Conservation (phyloP, 306 rosid species). For the Glycine soja region DNA sequence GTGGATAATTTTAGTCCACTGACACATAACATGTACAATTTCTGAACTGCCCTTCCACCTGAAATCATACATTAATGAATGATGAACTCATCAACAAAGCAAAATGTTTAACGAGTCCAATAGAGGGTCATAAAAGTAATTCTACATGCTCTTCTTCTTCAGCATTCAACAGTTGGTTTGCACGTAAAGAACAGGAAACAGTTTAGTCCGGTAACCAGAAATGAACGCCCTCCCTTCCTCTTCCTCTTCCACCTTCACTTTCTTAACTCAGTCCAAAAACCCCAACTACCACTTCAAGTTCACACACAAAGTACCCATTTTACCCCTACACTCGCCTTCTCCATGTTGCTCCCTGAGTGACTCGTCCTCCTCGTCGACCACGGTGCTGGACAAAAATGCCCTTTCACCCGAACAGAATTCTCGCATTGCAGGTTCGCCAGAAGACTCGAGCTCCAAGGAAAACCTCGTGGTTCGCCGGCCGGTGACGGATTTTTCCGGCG, state of each 20-base stretch:
- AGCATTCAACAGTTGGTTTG: conserved; percentile 36
- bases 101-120: neutral
- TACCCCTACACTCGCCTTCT: conserved; percentile 54
- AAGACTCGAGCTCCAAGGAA: conserved; percentile 43
- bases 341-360: conserved; percentile 64
- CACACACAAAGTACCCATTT: conserved; percentile 56
- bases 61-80: neutral
- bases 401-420: conserved; percentile 38
- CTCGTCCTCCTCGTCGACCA: conserved; percentile 53
- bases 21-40: neutral
- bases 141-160: conserved; percentile 1
- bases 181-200: conserved; percentile 38
- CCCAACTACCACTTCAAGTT: conserved; percentile 54
- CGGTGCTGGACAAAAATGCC: conserved; percentile 52
- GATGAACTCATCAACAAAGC: neutral
- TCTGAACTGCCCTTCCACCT: conserved; percentile 38
- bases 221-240: conserved; percentile 66
- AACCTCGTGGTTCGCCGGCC: conserved; percentile 82
- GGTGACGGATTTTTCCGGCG: conserved; percentile 60
- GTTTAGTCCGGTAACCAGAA: conserved; percentile 56
- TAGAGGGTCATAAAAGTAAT: conserved; percentile 57
- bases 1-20: conserved; percentile 47
- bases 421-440: neutral
- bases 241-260: conserved; percentile 58
- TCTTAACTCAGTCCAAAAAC: conserved; percentile 68